Evolutionary conservation across 805 yeast genomes (phyloP), one percentile per base, ranked within the genome.

Genomic region (Sungouiozyma intestinalis): DNA sequence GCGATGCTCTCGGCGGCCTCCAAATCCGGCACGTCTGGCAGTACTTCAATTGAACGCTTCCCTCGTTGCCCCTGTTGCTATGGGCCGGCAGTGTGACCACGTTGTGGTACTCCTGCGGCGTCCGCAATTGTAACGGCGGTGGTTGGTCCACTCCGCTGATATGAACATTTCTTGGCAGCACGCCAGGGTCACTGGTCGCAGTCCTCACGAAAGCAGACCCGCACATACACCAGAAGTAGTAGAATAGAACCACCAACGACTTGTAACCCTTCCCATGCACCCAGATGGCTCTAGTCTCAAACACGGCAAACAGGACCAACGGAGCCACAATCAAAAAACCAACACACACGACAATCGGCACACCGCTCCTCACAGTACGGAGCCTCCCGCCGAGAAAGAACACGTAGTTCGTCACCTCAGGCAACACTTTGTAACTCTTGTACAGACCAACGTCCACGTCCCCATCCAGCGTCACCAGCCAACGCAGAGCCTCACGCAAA

Each of bases 1-100:
- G 95, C 42, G 81, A 74, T 1, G 87, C 63, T 41, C 94, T 62
- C 1, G 87, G 85, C 8, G 86, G 81, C 48, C 90, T 62, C 90
- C 94, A 84, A 35, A 77, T 69, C 24, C 73, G 63, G 53, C 95
- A 85, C 0, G 80, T 69, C 1, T 72, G 38, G 51, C 88, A 81
- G 55, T 79, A 80, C 50, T 74, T 74, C 18, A 76, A 75, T 1
- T 71, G 66, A 16, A 53, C 43, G 1, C 45, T 40, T 1, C 43
- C 48, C 2, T 43, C 48, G 16, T 43, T 48, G 8, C 42, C 38
- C 14, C n/a, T 18, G 9, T 36, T 35, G 32, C 45, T 45, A 17
- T 15, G 19, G 36, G 40, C 19, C 38, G 35, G 14, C 39, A 1
- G 72, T 66, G 69, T 57, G 1, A 77, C 67, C 9, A 62, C 53